These are phyloP conservation scores for Xylaria sp. DNA, from an alignment of 2,329 filamentous ascomycete genomes.

Conservation along the genomic window DNA sequence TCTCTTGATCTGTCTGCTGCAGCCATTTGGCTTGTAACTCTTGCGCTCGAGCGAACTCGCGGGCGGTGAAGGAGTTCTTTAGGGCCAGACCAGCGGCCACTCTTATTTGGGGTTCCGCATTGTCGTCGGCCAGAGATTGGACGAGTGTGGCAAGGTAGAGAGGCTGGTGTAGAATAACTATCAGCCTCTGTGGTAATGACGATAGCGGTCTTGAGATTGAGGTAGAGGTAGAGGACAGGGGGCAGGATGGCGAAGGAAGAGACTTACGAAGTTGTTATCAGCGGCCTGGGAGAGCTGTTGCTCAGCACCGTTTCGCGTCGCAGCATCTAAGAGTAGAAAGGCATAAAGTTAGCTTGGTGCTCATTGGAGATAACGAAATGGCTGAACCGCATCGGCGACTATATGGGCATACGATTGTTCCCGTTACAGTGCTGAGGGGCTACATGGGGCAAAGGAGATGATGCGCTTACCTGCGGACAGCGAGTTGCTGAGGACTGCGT, in stretches of 20 bases:
- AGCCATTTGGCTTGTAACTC: constrained; percentile 95
- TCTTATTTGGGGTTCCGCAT: constrained; percentile 81
- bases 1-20: constrained; percentile 76
- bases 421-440: constrained; percentile 21
- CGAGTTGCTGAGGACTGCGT: constrained; percentile 96
- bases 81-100: constrained; percentile 93
- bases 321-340: constrained; percentile 69
- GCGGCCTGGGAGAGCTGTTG: constrained; percentile 92
- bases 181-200: constrained; percentile 21
- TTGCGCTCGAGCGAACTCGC: constrained; percentile 85
- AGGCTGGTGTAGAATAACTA: constrained; percentile 55
- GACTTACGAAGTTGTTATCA: constrained; percentile 88
- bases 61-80: constrained; percentile 97
- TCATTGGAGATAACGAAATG: constrained; percentile 1
- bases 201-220: constrained; percentile 17
- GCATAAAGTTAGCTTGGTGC: constrained; percentile 42
- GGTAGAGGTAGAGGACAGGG: constrained; percentile 17
- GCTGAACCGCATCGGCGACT: constrained; percentile 15
- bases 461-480: constrained; percentile 82
- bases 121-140: constrained; percentile 91
- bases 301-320: constrained; percentile 88
- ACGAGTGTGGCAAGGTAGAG: constrained; percentile 92
- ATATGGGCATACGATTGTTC: constrained; percentile 5
- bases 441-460: neutral
- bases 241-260: constrained; percentile 19